Evolutionary conservation across 2,329 filamentous ascomycete genomes (phyloP).

Genomic region (Aschersonia sp.): DNA sequence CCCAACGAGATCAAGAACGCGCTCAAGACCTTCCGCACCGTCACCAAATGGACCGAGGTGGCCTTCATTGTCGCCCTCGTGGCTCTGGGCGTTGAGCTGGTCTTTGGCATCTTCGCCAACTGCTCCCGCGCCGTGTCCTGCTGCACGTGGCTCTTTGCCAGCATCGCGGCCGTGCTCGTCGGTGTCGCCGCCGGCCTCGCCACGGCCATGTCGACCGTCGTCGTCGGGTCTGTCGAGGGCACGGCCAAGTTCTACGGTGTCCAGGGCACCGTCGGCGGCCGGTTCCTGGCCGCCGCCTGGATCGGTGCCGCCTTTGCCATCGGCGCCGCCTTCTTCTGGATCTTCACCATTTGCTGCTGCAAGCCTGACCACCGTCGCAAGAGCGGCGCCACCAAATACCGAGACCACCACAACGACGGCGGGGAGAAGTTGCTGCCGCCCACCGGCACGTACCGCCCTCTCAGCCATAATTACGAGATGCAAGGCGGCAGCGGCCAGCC

Average conservation of each 20-base stretch:
- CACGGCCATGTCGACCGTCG: constrained; percentile 56
- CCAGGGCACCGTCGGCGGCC: constrained; percentile 46
- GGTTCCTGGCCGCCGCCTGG: constrained; percentile 63
- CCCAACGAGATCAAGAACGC: constrained; percentile 52
- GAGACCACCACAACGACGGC: constrained; percentile 21
- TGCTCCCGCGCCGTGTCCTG: constrained; percentile 73
- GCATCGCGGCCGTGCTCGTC: constrained; percentile 38
- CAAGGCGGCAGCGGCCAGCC: constrained; percentile 2
- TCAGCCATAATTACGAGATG: constrained; percentile 20
- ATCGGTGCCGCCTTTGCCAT: constrained; percentile 65
- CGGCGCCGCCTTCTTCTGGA: constrained; percentile 74
- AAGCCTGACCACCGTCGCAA: constrained; percentile 29
- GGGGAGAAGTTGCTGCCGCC: constrained; percentile 33
- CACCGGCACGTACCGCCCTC: constrained; percentile 21
- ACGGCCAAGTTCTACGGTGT: constrained; percentile 60
- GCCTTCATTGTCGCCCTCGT: constrained; percentile 63
- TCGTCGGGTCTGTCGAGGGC: constrained; percentile 38
- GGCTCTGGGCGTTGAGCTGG: constrained; percentile 53
- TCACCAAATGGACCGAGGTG: constrained; percentile 71
- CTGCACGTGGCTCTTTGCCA: constrained; percentile 62
- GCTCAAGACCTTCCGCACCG: constrained; percentile 57
- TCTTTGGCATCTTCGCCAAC: constrained; percentile 69
- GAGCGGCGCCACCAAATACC: constrained; percentile 19
- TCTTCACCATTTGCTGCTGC: constrained; percentile 85
- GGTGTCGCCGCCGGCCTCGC: constrained; percentile 56